A percentile compares a stretch with the other conserved stretches of the same genome.
These are phyloP conservation scores for Wickerhamomyces strasburgensis DNA, from an alignment of 805 yeast genomes.

Conservation along the genomic window DNA sequence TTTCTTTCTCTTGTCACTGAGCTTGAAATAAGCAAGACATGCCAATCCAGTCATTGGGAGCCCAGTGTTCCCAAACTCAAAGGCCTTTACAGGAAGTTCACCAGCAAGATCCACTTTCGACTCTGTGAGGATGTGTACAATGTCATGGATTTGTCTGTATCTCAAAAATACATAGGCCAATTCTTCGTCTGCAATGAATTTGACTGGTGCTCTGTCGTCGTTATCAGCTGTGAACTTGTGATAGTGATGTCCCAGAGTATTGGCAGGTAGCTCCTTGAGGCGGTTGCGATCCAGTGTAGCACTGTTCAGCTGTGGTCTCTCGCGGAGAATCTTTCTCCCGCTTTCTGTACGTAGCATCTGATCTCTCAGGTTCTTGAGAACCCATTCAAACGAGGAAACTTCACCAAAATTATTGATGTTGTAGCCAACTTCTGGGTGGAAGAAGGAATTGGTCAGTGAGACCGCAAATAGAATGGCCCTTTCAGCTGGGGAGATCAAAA, in stretches of 20 bases:
- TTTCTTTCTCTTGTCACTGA: constrained; percentile 56
- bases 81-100: constrained; percentile 89
- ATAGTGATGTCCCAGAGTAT: constrained; percentile 77
- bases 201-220: constrained; percentile 86
- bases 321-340: constrained; percentile 75
- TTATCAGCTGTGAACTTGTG: constrained; percentile 87
- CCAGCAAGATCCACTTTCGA: constrained; percentile 91
- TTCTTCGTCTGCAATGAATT: constrained; percentile 83
- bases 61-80: constrained; percentile 88
- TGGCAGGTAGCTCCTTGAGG: constrained; percentile 54
- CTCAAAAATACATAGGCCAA: constrained; percentile 90
- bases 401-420: constrained; percentile 86
- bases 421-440: constrained; percentile 71
- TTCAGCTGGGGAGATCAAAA: constrained; percentile 66
- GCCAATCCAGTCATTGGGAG: constrained; percentile 95
- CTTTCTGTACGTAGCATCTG: constrained; percentile 71
- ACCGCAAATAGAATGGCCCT: constrained; percentile 58
- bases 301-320: constrained; percentile 79
- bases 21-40: constrained; percentile 77
- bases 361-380: constrained; percentile 55
- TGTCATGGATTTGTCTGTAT: constrained; percentile 95
- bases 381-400: constrained; percentile 71
- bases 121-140: constrained; percentile 88
- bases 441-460: constrained; percentile 72
- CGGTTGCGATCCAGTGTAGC: constrained; percentile 59